Evolutionary conservation across 2,329 filamentous ascomycete species (phyloP).

Genomic region (Pochonia chlamydosporia): DNA sequence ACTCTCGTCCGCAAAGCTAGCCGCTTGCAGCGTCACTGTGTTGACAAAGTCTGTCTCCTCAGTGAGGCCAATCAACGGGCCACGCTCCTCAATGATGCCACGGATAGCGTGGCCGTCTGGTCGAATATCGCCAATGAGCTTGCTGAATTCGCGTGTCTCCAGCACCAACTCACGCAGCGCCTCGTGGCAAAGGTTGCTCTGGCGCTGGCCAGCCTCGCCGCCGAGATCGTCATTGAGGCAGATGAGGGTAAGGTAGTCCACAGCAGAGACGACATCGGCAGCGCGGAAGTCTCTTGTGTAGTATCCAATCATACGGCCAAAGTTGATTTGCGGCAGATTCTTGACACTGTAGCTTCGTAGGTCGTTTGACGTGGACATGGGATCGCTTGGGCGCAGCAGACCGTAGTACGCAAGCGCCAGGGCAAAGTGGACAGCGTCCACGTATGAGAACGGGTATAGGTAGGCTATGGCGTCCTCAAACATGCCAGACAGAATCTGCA

Average conservation of each 20-base stretch:
- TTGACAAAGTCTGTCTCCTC: conserved; percentile 81
- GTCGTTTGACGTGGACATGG: conserved; percentile 67
- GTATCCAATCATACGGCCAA: conserved; percentile 86
- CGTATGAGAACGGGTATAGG: conserved; percentile 84
- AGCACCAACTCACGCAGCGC: conserved; percentile 88
- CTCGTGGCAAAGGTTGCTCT: conserved; percentile 81
- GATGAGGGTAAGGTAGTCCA: conserved; percentile 88
- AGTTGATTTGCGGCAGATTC: conserved; percentile 79
- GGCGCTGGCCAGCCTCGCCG: conserved; percentile 67
- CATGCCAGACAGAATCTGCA: conserved; percentile 84
- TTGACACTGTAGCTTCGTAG: conserved; percentile 60
- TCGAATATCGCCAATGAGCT: conserved; percentile 84
- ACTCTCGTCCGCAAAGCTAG: conserved; percentile 88
- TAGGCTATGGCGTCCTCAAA: conserved; percentile 92
- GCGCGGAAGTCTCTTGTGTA: conserved; percentile 96
- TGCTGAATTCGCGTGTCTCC: conserved; percentile 95
- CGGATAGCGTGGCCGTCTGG: conserved; percentile 79
- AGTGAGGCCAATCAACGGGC: conserved; percentile 71
- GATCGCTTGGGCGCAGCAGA: conserved; percentile 79
- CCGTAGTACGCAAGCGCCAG: conserved; percentile 87
- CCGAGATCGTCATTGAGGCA: conserved; percentile 83
- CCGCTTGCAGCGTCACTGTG: conserved; percentile 88
- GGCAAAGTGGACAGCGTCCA: conserved; percentile 92
- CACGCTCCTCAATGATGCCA: conserved; percentile 82
- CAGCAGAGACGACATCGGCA: conserved; percentile 79